Evolutionary conservation across 805 yeast genomes (phyloP), one percentile per base, ranked within the genome.

Genomic region (Danielia reshetovae): DNA sequence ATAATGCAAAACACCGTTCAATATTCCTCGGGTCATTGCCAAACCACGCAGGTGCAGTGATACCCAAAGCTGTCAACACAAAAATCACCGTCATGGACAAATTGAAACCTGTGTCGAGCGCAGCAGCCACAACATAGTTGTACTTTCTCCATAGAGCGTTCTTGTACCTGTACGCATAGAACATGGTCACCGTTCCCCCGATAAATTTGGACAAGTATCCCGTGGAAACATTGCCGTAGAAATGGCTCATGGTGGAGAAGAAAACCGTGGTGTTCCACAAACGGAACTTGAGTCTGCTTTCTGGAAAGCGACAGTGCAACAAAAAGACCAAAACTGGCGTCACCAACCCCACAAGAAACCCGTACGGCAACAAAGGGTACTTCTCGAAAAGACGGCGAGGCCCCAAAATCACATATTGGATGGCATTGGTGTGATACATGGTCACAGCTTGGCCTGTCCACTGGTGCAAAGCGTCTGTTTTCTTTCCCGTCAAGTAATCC

Each of bases 71-170:
- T 13, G 61, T 57, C 16, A 64, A 35, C 8, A 65, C 32, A 44
- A 72, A 72, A 8, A 72, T 54, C 17, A 59, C 41, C 16, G 72
- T 40, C 27, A 65, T 55, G 3, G 74, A 56, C 27, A 72, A 45
- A 40, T 71, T 72, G 50, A 62, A 70, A 4, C 76, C 77, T 0
- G 76, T 69, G 40, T 72, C 77, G 40, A 69, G 60, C 0, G 76
- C 75, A 2, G 77, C 77, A 1, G 77, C 77, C 17, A 70, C 44
- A 10, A 71, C 62, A 47, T 71, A 72, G 35, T 72, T 72, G 47
- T 60, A 72, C 37, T 49, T 57, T 43, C 60, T 63, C 67, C 75
- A 72, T 16, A 61, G 29, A 3, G 43, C 38, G 36, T 64, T 67
- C 27, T 52, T 60, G 43, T 64, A 69, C 19, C 62, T 56, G 45